These are phyloP conservation scores for Gnaphalium uliginosum DNA, from an alignment of 129 eudicot species.

Conservation along the genomic window DNA sequence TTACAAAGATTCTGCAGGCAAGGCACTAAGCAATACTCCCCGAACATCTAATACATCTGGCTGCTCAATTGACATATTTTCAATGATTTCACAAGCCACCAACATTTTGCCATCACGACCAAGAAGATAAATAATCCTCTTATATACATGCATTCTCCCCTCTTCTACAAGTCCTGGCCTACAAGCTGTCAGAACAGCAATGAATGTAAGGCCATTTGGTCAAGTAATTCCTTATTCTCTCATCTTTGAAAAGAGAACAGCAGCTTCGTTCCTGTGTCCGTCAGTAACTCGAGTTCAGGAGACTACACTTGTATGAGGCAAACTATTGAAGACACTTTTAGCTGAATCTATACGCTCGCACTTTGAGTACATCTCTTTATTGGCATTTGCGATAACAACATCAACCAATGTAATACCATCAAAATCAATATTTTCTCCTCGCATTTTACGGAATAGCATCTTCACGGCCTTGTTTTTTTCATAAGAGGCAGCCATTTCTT, in stretches of 20 bases:
- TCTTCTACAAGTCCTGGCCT: constrained; percentile 51
- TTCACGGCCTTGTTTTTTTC: constrained; percentile 43
- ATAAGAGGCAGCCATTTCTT: constrained; percentile 47
- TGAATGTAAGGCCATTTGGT: constrained; percentile 45
- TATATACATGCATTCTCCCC: constrained; percentile 45
- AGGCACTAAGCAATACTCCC: constrained; percentile 56
- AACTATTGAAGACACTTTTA: constrained; percentile 28
- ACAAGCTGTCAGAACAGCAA: constrained; percentile 52
- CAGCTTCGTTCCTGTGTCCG: constrained; percentile 39
- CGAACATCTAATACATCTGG: constrained; percentile 40
- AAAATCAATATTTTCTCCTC: constrained; percentile 21
- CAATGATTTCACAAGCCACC: constrained; percentile 50
- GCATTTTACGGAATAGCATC: constrained; percentile 38
- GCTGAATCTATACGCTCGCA: constrained; percentile 48
- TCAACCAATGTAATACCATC: constrained; percentile 48
- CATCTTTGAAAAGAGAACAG: constrained; percentile 41
- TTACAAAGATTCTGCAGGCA: constrained; percentile 45
- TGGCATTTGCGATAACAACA: constrained; percentile 40
- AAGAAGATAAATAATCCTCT: constrained; percentile 47
- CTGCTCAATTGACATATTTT: constrained; percentile 41
- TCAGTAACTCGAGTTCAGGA: constrained; percentile 48
- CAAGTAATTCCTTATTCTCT: constrained; percentile 38
- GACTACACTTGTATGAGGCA: constrained; percentile 40
- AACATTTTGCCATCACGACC: constrained; percentile 43
- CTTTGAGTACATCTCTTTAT: constrained; percentile 49